Percentiles rank a stretch among this genome's conserved stretches.
phyloP scores from a whole-genome alignment of 768 basidiomycete genomes.

The Kwoniella dejecticola region DNA sequence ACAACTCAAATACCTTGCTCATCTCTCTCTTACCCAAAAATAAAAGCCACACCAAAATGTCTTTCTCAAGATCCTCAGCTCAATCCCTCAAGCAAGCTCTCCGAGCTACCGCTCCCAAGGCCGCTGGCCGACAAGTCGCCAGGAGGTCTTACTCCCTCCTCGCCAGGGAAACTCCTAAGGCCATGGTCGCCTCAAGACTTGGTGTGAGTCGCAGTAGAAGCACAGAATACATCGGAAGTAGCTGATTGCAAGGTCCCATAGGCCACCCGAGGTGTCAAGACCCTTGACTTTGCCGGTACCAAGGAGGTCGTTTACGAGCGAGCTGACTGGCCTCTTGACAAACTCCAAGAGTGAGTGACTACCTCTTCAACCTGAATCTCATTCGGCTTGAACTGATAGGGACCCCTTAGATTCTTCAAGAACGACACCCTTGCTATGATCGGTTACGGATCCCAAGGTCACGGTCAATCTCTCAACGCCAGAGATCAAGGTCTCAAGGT shows the following conservation, averaged over 20 bases:
- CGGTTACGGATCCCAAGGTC: conserved; percentile 93
- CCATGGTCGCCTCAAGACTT: conserved; percentile 40
- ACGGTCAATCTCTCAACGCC: conserved; percentile 97
- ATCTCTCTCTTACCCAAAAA: neutral
- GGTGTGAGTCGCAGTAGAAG: conserved; percentile 39
- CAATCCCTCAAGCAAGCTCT: conserved; percentile 50
- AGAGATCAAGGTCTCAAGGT: conserved; percentile 99
- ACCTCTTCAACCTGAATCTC: neutral
- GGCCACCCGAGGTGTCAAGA: conserved; percentile 79
- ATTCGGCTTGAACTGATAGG: neutral
- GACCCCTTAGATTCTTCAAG: conserved; percentile 75
- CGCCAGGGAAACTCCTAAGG: conserved; percentile 46
- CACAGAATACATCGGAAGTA: neutral
- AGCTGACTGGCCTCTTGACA: conserved; percentile 94
- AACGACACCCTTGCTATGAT: conserved; percentile 98
- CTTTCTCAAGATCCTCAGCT: conserved; percentile 52
- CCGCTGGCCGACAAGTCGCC: conserved; percentile 38
- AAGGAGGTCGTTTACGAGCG: conserved; percentile 94
- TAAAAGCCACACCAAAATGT: conserved; percentile 43
- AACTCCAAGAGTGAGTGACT: conserved; percentile 74
- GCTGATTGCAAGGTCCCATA: conserved; percentile 10
- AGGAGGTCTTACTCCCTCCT: conserved; percentile 55
- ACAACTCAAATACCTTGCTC: conserved; percentile 1
- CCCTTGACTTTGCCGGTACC: conserved; percentile 92
- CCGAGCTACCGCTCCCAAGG: conserved; percentile 40